Base-by-base conservation (phyloP, 129 eudicot species). In the Chrysanthemum lavandulifolium region DNA sequence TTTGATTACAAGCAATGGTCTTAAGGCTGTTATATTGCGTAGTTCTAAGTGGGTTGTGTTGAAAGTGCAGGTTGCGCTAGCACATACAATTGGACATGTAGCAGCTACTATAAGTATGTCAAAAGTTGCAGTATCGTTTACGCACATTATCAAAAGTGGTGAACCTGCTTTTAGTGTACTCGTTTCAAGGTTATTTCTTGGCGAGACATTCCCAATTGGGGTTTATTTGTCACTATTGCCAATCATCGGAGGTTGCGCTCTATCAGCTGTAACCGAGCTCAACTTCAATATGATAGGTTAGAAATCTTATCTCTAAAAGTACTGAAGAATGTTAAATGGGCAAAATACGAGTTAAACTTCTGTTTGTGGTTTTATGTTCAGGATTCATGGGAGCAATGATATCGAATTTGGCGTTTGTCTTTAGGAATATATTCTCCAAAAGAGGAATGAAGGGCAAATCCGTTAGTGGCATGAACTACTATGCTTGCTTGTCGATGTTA, bases 381-480 rank as follows among this genome's bases (percentile, higher is more conserved):
- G 84, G 91, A 19, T 86, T 86, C 68, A 83, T 83, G 91, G 91
- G 91, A 59, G 91, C 91, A 14, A 85, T 85, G 90, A 82, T 85
- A 68, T 85, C 90, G 52, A 85, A 85, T 67, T 67, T 84, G 83
- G 89, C 89, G 5, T 84, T 84, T 81, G 89, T 84, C 53, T 81
- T 84, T 61, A 76, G 89, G 56, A 84, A 85, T 56, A 85, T 85
- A 75, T 85, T 85, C 71, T 85, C 89, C 25, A 85, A 85, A 81
- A 82, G 61, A 69, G 89, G 89, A 53, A 86, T 86, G 90, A 86
- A 82, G 82, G 91, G 91, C 76, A 86, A 86, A 23, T 86, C 91
- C 43, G 91, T 86, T 51, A 86, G 91, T 71, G 91, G 91, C 67
- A 86, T 86, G 91, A 86, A 86, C 82, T 86, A 86, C 73, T 86